phyloP scores from a whole-genome alignment of 2,329 filamentous ascomycete genomes.

The Ophiostoma piceae region DNA sequence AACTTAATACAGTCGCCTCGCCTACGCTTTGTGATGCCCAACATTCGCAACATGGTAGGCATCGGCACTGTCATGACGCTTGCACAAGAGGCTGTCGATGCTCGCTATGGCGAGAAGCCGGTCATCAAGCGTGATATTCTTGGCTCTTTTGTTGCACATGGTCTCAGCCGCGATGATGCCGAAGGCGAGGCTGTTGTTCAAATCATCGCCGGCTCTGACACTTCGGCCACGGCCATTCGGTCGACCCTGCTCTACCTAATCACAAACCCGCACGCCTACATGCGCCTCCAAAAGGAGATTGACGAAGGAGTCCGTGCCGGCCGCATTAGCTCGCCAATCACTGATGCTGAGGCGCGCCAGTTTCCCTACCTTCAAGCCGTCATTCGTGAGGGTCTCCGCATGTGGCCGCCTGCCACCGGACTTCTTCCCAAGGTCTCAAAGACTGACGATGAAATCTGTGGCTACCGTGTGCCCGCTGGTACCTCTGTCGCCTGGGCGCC shows the following conservation, averaged over 20 bases:
- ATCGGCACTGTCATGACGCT: constrained; percentile 27
- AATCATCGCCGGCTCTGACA: constrained; percentile 34
- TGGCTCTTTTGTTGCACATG: constrained; percentile 39
- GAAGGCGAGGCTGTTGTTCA: constrained; percentile 44
- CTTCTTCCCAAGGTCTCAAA: constrained; percentile 32
- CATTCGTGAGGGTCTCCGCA: constrained; percentile 45
- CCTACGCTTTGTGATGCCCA: constrained; percentile 33
- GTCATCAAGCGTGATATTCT: constrained; percentile 35
- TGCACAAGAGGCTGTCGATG: constrained; percentile 28
- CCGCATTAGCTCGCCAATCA: constrained; percentile 33
- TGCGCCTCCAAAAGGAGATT: constrained; percentile 35
- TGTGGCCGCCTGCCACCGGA: constrained; percentile 42
- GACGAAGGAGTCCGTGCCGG: constrained; percentile 33
- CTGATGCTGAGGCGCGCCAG: constrained; percentile 36
- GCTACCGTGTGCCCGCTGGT: constrained; percentile 42
- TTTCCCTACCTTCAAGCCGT: constrained; percentile 47
- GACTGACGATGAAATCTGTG: constrained; percentile 36
- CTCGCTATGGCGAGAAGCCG: constrained; percentile 22
- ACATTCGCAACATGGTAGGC: constrained; percentile 24
- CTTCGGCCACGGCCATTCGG: constrained; percentile 32
- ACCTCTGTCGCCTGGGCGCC: constrained; percentile 35
- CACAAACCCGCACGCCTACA: constrained; percentile 29
- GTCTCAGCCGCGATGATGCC: constrained; percentile 36
- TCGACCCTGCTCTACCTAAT: constrained; percentile 30
- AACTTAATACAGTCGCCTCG: constrained; percentile 38